These are phyloP conservation scores for Alternaria incomplexa DNA, from an alignment of 2,329 filamentous ascomycete genomes.

Conservation along the genomic window DNA sequence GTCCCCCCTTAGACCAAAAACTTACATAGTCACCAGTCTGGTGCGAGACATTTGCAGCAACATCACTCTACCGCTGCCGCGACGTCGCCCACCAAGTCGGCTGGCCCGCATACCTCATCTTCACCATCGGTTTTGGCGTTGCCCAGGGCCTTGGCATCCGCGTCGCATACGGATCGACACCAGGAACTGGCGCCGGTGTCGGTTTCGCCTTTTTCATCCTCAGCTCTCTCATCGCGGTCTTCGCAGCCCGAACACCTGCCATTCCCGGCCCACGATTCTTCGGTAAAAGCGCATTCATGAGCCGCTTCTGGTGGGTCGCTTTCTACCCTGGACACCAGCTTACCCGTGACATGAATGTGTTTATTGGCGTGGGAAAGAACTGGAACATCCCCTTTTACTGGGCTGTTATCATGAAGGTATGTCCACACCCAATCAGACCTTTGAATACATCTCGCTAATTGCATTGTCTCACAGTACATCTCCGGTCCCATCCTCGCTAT, in stretches of 20 bases:
- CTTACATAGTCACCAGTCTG: slow-evolving; percentile 40
- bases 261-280: slow-evolving; percentile 50
- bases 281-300: slow-evolving; percentile 21
- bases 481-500: slow-evolving; percentile 30
- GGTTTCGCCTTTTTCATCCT: slow-evolving; percentile 59
- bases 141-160: slow-evolving; percentile 57
- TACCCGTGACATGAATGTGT: slow-evolving; percentile 59
- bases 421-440: background rate
- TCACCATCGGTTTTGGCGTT: slow-evolving; percentile 58
- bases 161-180: slow-evolving; percentile 52
- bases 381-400: slow-evolving; percentile 60
- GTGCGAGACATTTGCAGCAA: slow-evolving; percentile 57
- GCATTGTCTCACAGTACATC: slow-evolving; percentile 12
- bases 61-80: slow-evolving; percentile 57
- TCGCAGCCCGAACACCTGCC: slow-evolving; percentile 52
- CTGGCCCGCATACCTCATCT: slow-evolving; percentile 48
- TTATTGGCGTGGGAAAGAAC: slow-evolving; percentile 58
- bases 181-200: slow-evolving; percentile 54
- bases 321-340: slow-evolving; percentile 64
- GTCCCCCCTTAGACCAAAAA: no score
- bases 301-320: slow-evolving; percentile 50
- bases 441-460: background rate
- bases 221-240: slow-evolving; percentile 43
- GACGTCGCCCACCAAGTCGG: slow-evolving; percentile 53
- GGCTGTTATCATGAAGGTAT: slow-evolving; percentile 32